phyloP scores from a whole-genome alignment of 1,284 basidiomycete species.

The Microbotryum intermedium region DNA sequence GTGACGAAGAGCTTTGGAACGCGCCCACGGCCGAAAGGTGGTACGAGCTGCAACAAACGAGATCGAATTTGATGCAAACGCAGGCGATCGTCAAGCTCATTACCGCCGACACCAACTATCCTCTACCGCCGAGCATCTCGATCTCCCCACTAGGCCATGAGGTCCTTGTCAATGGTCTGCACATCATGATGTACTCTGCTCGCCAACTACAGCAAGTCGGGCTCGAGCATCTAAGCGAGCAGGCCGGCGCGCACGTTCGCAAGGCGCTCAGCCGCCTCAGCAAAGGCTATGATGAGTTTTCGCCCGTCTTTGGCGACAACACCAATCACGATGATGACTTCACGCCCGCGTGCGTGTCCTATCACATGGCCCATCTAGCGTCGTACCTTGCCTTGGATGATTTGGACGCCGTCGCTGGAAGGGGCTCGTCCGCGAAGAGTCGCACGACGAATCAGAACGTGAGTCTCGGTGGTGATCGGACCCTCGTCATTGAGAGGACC shows the following conservation, averaged over 20 bases:
- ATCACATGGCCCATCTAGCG: slow-evolving; percentile 10
- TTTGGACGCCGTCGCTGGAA: slow-evolving; percentile 8
- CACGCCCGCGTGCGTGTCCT: neutral
- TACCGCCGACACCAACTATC: slow-evolving; percentile 1
- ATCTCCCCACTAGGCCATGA: slow-evolving; percentile 1
- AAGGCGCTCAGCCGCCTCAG: slow-evolving; percentile 6
- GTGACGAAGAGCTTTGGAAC: slow-evolving; percentile 4
- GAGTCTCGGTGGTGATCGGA: neutral
- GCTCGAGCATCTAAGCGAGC: neutral
- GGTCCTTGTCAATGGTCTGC: slow-evolving; percentile 2
- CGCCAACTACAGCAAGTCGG: neutral
- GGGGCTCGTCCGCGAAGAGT: neutral
- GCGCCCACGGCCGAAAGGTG: slow-evolving; percentile 2
- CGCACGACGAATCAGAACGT: neutral
- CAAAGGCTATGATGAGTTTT: slow-evolving; percentile 5
- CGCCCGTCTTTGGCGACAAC: neutral
- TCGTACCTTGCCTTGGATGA: slow-evolving; percentile 2
- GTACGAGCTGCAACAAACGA: neutral
- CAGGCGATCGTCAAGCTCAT: neutral
- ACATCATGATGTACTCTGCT: neutral
- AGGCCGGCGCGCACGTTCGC: neutral
- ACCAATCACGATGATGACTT: neutral
- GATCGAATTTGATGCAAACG: neutral
- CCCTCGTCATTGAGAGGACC: too few species aligned
- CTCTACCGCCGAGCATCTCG: neutral